Conservation (phyloP, 768 basidiomycete species). For the Phlebiopsis flavidoalba region DNA sequence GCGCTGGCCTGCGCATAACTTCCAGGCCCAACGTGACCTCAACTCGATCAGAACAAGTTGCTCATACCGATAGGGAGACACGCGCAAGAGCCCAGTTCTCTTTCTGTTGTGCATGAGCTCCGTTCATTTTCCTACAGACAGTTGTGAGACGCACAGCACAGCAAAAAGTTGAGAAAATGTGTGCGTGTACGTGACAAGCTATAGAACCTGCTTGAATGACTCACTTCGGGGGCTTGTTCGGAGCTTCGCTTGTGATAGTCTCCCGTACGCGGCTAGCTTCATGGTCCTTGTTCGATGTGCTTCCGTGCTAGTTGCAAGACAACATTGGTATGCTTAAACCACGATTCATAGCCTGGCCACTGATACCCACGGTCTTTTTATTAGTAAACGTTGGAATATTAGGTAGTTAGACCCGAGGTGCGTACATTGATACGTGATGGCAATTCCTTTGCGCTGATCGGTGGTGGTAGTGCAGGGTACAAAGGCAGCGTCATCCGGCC, state of each 20-base stretch:
- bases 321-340: slow-evolving; percentile 1
- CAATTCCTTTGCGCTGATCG: not conserved
- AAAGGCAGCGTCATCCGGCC: not conserved
- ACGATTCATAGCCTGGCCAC: slow-evolving; percentile 11
- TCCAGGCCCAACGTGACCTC: too few relatives aligned
- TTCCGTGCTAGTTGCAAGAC: not conserved
- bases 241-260: not conserved
- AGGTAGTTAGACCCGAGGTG: not conserved
- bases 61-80: too few relatives aligned
- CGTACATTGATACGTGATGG: slow-evolving; percentile 1
- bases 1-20: too few relatives aligned
- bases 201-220: not conserved
- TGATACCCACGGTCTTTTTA: too few relatives aligned
- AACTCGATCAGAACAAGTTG: too few relatives aligned
- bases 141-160: too few relatives aligned
- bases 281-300: slow-evolving; percentile 3
- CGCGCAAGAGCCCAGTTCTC: too few relatives aligned
- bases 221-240: not conserved
- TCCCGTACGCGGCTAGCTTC: not conserved
- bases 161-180: too few relatives aligned
- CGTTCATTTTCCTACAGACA: too few relatives aligned
- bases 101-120: too few relatives aligned
- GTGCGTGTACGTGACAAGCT: too few relatives aligned
- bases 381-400: too few relatives aligned
- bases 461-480: not conserved